These are phyloP conservation scores for Solanum hybrid DNA, from an alignment of 305 asterid species.

Conservation along the genomic window DNA sequence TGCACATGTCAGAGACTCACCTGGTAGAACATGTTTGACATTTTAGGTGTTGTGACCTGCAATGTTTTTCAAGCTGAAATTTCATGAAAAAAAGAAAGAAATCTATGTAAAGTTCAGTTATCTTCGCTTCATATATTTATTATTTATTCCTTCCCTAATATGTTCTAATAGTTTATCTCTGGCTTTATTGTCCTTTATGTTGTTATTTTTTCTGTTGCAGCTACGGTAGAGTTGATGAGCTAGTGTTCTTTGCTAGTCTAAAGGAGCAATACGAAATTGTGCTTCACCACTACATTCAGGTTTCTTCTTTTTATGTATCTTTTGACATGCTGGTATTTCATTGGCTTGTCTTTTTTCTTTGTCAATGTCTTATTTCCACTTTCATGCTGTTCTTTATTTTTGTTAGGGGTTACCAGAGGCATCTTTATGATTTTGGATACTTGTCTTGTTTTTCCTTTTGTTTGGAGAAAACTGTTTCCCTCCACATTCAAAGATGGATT, in stretches of 20 bases:
- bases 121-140: neutral
- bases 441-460: neutral
- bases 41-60: neutral
- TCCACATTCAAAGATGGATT: neutral
- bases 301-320: constrained; percentile 22
- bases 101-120: neutral
- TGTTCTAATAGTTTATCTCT: neutral
- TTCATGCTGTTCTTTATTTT: constrained; percentile 2
- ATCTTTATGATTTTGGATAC: neutral
- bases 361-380: constrained; percentile 2
- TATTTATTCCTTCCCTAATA: neutral
- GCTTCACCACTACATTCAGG: constrained; percentile 94
- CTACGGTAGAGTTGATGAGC: constrained; percentile 95
- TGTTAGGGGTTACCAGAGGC: neutral
- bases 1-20: neutral
- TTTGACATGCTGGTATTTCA: neutral
- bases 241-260: constrained; percentile 92
- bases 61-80: neutral
- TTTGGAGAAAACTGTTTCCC: neutral
- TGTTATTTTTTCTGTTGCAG: constrained; percentile 33
- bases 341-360: constrained; percentile 9
- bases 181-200: neutral
- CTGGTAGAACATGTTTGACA: neutral
- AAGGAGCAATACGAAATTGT: constrained; percentile 93
- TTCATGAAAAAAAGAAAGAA: neutral